A percentile compares a stretch with the other conserved stretches of the same genome.
Evolutionary conservation across 495 filamentous ascomycete genomes (phyloP).

Genomic region (Aspergillus homomorphus): DNA sequence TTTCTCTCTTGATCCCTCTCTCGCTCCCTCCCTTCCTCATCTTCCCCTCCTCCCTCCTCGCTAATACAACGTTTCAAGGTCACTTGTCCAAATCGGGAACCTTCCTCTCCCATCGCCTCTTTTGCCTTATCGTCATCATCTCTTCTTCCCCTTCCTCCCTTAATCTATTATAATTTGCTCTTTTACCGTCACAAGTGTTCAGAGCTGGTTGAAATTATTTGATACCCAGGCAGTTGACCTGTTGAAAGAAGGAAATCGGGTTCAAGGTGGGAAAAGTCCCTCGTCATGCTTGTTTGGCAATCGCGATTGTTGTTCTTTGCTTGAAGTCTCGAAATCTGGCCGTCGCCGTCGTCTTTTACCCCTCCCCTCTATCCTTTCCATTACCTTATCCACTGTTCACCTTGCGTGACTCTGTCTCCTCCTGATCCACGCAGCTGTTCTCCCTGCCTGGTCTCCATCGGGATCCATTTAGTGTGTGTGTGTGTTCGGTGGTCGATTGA

Average conservation of each 20-base stretch:
- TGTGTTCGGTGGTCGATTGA: conserved; percentile 12
- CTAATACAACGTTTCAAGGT: conserved; percentile 6
- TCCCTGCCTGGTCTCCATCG: conserved; percentile 7
- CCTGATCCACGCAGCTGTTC: conserved; percentile 14
- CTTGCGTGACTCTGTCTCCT: neutral
- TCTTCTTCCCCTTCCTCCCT: neutral
- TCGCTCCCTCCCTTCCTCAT: neutral
- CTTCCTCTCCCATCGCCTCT: conserved; percentile 7
- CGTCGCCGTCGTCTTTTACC: neutral
- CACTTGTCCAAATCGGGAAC: conserved; percentile 6
- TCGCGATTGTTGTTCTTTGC: conserved; percentile 3
- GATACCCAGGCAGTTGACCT: neutral
- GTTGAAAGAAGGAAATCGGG: neutral
- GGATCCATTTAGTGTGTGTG: conserved; percentile 9
- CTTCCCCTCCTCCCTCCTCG: neutral
- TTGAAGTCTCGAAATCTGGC: neutral
- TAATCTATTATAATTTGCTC: conserved; percentile 7
- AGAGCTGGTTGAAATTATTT: neutral
- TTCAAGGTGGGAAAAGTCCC: conserved; percentile 1
- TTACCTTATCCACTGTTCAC: neutral
- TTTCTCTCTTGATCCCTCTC: conserved; percentile 4
- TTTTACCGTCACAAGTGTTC: neutral
- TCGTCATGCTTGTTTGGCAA: neutral
- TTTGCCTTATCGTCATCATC: neutral
- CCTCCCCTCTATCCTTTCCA: conserved; percentile 8